phyloP scores from a whole-genome alignment of 805 yeast genomes.

The Tetrapisispora taiwanensis region DNA sequence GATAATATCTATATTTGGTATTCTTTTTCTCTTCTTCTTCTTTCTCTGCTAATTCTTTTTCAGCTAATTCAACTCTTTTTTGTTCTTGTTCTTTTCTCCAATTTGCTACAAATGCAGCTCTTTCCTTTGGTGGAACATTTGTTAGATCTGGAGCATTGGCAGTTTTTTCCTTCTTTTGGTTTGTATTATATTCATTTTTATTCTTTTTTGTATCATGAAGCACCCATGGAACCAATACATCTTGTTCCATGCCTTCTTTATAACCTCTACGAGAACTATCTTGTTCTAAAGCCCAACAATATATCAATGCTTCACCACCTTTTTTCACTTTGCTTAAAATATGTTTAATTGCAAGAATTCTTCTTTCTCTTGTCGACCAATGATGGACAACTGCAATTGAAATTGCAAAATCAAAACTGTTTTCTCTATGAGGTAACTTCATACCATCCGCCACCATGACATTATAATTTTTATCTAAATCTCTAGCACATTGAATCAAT shows the following conservation, averaged over 20 bases:
- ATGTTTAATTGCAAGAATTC: constrained; percentile 64
- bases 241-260: constrained; percentile 85
- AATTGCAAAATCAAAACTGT: constrained; percentile 67
- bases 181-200: constrained; percentile 3
- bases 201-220: constrained; percentile 36
- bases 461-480: constrained; percentile 34
- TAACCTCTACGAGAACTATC: constrained; percentile 81
- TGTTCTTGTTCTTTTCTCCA: constrained; percentile 22
- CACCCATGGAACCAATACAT: constrained; percentile 94
- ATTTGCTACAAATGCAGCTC: constrained; percentile 18
- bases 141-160: constrained; percentile 21
- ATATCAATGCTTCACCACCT: constrained; percentile 67
- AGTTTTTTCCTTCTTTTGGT: constrained; percentile 4
- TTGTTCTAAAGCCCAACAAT: constrained; percentile 97
- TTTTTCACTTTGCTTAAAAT: constrained; percentile 47
- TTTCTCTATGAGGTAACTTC: constrained; percentile 42
- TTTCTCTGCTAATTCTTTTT: constrained; percentile 14
- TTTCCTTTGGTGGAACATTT: constrained; percentile 19
- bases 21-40: constrained; percentile 26
- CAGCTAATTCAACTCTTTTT: constrained; percentile 13
- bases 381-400: constrained; percentile 95
- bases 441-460: constrained; percentile 77
- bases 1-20: constrained; percentile 79
- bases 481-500: constrained; percentile 51
- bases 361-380: constrained; percentile 73